phyloP scores from a whole-genome alignment of 2,329 filamentous ascomycete species.

The Shiraia bambusicola region DNA sequence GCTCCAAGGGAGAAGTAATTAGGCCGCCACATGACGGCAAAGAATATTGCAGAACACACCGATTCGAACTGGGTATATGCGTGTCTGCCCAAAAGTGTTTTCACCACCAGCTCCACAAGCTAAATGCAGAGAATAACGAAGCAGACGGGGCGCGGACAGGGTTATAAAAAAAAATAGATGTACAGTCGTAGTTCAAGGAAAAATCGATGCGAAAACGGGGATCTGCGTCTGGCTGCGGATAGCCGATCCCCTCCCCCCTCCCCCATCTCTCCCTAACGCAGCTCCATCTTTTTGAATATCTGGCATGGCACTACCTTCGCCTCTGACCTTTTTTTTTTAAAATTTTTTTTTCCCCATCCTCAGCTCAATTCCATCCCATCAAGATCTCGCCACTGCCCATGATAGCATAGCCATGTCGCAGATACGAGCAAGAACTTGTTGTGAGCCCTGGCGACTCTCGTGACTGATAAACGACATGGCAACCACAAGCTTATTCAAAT shows the following conservation, averaged over 20 bases:
- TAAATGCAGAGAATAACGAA: conserved; percentile 15
- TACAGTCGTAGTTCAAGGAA: conserved; percentile 14
- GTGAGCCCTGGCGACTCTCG: conserved; percentile 49
- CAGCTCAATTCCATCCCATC: conserved; percentile 4
- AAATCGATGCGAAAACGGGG: conserved; percentile 11
- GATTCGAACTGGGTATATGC: conserved; percentile 19
- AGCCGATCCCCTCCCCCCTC: background rate
- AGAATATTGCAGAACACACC: conserved; percentile 7
- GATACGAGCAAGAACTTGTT: conserved; percentile 51
- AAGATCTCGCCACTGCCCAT: conserved; percentile 42
- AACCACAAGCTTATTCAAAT: conserved; percentile 49
- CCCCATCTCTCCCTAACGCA: too few species aligned
- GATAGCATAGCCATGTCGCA: conserved; percentile 53
- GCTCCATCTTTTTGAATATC: background rate
- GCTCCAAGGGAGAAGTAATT: conserved; percentile 13
- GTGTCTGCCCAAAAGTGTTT: conserved; percentile 16
- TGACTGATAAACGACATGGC: conserved; percentile 52
- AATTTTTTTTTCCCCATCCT: too few species aligned
- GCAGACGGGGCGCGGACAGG: conserved; percentile 6
- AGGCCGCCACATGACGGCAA: conserved; percentile 1
- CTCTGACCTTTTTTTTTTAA: background rate
- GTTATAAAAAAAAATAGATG: conserved; percentile 3
- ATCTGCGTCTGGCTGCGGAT: background rate
- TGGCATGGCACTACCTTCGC: background rate
- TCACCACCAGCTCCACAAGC: conserved; percentile 14